A percentile compares a stretch with the other conserved stretches of the same genome.
These are phyloP conservation scores for Chaetomiaceae sp. DNA, from an alignment of 2,329 filamentous ascomycete genomes.

Conservation along the genomic window DNA sequence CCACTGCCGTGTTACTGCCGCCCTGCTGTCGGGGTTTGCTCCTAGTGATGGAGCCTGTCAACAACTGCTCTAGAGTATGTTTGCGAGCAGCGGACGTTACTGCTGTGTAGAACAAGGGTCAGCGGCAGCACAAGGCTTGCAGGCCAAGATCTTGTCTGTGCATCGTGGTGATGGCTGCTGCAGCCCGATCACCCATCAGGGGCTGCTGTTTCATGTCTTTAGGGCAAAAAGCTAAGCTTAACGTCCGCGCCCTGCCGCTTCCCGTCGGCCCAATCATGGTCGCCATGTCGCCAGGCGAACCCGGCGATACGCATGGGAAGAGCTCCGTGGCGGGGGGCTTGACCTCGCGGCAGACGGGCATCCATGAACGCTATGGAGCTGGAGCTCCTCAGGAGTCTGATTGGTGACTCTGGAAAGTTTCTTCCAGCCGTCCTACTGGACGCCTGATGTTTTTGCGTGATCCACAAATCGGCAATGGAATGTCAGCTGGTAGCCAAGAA, in stretches of 20 bases:
- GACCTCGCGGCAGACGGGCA: not conserved
- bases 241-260: not conserved
- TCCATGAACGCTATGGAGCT: not conserved
- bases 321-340: not conserved
- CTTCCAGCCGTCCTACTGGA: constrained; percentile 1
- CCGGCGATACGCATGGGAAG: not conserved
- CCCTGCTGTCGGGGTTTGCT: not conserved
- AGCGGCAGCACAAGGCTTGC: not conserved
- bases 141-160: not conserved
- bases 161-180: not conserved
- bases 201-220: not conserved
- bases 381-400: constrained; percentile 24
- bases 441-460: not conserved
- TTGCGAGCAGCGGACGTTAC: too few species aligned
- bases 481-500: constrained; percentile 11
- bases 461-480: not conserved
- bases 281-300: not conserved
- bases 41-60: not conserved
- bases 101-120: not conserved
- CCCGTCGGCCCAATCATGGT: not conserved
- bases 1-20: not conserved
- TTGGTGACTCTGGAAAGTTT: constrained; percentile 21
- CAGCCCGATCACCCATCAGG: not conserved
- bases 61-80: too few species aligned
- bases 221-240: not conserved